A percentile compares a stretch with the other conserved stretches of the same genome.
Conservation (phyloP, 73 alveolate species). For the Paramecium bursaria region DNA sequence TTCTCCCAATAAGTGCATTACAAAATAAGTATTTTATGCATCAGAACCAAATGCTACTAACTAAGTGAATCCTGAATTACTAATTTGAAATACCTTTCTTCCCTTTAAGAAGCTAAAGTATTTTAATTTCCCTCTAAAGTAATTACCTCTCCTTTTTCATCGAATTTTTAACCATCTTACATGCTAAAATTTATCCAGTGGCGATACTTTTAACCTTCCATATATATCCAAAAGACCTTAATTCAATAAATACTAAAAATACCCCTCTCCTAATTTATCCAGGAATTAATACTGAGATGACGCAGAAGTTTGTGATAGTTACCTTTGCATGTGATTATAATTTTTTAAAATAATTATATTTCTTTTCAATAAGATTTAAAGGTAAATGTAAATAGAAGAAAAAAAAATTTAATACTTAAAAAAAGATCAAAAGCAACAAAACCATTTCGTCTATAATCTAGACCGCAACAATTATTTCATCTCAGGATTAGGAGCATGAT, state of each 20-base stretch:
- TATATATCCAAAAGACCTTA: slow-evolving; percentile 52
- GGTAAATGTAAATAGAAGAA: too few relatives aligned
- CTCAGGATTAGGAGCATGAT: not conserved
- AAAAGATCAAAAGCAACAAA: too few relatives aligned
- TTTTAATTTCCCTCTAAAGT: slow-evolving; percentile 47
- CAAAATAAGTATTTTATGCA: slow-evolving; percentile 84
- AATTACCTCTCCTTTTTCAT: slow-evolving; percentile 48
- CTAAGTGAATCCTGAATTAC: slow-evolving; percentile 21
- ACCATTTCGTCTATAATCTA: too few relatives aligned
- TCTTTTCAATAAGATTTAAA: too few relatives aligned
- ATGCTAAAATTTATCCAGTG: slow-evolving; percentile 47
- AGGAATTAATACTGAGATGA: slow-evolving; percentile 37
- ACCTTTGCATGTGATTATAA: too few relatives aligned
- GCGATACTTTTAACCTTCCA: slow-evolving; percentile 15
- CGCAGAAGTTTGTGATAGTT: too few relatives aligned
- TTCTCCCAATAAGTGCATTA: slow-evolving; percentile 92
- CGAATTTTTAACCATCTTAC: slow-evolving; percentile 39
- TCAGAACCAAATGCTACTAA: slow-evolving; percentile 68
- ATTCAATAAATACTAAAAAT: not conserved
- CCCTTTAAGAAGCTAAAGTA: slow-evolving; percentile 42
- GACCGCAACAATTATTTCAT: too few relatives aligned
- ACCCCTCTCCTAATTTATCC: slow-evolving; percentile 61
- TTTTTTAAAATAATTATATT: too few relatives aligned
- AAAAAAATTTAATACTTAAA: too few relatives aligned
- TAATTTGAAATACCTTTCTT: slow-evolving; percentile 29